Evolutionary conservation across 306 rosid genomes (phyloP), one percentile per base, ranked within the genome.

Genomic region (Citrullus colocynthis): DNA sequence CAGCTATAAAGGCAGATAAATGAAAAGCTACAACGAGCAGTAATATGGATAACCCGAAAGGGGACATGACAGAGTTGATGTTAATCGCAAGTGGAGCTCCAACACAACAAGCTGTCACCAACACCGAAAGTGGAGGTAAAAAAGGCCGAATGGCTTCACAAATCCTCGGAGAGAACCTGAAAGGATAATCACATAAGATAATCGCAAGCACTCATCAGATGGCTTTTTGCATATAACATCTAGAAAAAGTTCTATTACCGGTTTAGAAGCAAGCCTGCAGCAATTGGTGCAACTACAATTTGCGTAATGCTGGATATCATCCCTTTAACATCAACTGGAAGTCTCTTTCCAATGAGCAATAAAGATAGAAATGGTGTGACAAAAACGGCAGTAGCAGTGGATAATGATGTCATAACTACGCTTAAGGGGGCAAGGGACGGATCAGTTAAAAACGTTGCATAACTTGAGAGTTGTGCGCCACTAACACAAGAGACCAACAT

Each of bases 81-180:
- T 92, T 90, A 58, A 92, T 84, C 14, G 98, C 96, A 34, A 94
- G 96, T 28, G 98, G 98, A 48, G 98, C 98, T 82, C 98, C 98
- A 82, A 90, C 96, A 82, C 98, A 92, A 42, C 88, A 86, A 54
- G 98, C 88, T 66, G 96, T 93, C 74, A 92, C 93, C 69, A 90
- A 58, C 17, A 94, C 98, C 3, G 98, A 94, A 32, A 94, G 79
- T 2, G 93, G 93, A 82, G 98, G 97, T 85, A 94, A 86, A 80
- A 92, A 78, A 45, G 97, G 93, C 62, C 92, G 89, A 78, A 94
- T 88, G 72, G 88, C 87, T 78, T 86, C 80, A 54, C 95, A 88
- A 52, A 94, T 61, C 48, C 36, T 84, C 76, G 98, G 97, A 85
- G 87, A 85, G 87, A 92, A 90, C 80, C 98, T 94, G 94, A 32